phyloP scores from a whole-genome alignment of 1,284 basidiomycete species.

The Rhodotorula glutinis region DNA sequence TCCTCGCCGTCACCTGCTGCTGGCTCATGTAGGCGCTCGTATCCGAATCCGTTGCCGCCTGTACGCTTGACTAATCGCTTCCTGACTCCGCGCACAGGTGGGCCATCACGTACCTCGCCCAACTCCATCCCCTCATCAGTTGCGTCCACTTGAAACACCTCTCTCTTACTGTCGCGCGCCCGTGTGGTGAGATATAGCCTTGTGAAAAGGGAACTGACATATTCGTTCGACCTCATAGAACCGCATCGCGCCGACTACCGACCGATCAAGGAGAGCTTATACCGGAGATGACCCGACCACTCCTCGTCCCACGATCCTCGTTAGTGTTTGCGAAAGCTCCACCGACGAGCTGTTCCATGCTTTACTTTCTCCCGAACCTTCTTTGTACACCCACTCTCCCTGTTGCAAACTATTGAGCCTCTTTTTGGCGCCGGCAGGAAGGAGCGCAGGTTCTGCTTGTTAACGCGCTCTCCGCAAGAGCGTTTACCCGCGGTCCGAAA shows the following conservation, averaged over 20 bases:
- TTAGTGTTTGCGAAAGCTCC: no score
- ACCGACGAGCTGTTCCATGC: no score
- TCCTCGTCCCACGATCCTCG: no score
- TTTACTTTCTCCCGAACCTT: no score
- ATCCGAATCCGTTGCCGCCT: background rate
- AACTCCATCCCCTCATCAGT: conserved; percentile 85
- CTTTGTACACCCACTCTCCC: no score
- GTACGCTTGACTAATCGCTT: background rate
- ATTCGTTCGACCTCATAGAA: conserved; percentile 1
- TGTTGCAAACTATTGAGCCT: no score
- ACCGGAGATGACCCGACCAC: background rate
- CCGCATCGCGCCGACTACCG: conserved; percentile 27
- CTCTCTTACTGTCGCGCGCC: background rate
- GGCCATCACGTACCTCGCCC: conserved; percentile 88
- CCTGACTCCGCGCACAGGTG: conserved; percentile 53
- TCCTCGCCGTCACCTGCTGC: conserved; percentile 73
- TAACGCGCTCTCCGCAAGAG: no score
- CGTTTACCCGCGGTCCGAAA: no score
- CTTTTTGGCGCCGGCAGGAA: no score
- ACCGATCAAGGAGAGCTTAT: conserved; percentile 4
- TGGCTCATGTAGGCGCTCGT: conserved; percentile 65
- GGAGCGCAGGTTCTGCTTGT: no score
- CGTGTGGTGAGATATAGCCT: no score
- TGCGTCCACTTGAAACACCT: conserved; percentile 38
- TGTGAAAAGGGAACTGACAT: rapidly evolving